Conservation (phyloP, 129 eudicot genomes). For the Flaveria ramosissima region DNA sequence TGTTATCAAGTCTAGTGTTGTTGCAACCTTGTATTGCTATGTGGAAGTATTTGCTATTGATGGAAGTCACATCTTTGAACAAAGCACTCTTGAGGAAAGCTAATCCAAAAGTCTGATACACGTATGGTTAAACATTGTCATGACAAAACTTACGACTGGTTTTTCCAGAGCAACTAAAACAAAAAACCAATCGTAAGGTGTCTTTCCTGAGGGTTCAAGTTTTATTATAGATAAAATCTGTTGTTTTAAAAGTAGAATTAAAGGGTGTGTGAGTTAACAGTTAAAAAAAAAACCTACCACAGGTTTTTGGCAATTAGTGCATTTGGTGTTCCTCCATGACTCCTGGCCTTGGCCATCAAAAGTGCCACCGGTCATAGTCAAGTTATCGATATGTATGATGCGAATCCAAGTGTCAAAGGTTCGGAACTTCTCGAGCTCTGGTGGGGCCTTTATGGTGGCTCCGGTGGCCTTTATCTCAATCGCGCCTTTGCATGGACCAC, state of each 20-base stretch:
- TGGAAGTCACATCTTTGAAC: conserved; percentile 38
- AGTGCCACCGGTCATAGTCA: conserved; percentile 48
- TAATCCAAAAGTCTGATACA: conserved; percentile 42
- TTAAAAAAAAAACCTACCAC: conserved; percentile 13
- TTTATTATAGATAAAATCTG: no score
- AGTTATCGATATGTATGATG: conserved; percentile 26
- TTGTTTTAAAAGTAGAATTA: no score
- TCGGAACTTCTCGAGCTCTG: conserved; percentile 31
- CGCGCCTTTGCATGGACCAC: conserved; percentile 41
- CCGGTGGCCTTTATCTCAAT: conserved; percentile 35
- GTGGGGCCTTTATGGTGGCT: conserved; percentile 40
- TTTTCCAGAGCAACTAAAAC: no score
- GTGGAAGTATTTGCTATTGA: conserved; percentile 56
- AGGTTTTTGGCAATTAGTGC: conserved; percentile 18
- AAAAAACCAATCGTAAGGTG: no score
- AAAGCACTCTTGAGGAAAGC: conserved; percentile 32
- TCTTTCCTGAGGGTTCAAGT: no score
- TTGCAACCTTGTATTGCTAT: conserved; percentile 25
- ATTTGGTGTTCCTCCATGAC: conserved; percentile 23
- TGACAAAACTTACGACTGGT: background rate
- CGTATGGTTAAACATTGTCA: background rate
- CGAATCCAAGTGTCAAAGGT: conserved; percentile 35
- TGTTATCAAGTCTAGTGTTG: conserved; percentile 27
- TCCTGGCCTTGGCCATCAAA: conserved; percentile 53
- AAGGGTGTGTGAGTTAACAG: no score